Evolutionary conservation across 768 basidiomycete genomes (phyloP), one percentile per base, ranked within the genome.

Genomic region (Tulasnella sp.): DNA sequence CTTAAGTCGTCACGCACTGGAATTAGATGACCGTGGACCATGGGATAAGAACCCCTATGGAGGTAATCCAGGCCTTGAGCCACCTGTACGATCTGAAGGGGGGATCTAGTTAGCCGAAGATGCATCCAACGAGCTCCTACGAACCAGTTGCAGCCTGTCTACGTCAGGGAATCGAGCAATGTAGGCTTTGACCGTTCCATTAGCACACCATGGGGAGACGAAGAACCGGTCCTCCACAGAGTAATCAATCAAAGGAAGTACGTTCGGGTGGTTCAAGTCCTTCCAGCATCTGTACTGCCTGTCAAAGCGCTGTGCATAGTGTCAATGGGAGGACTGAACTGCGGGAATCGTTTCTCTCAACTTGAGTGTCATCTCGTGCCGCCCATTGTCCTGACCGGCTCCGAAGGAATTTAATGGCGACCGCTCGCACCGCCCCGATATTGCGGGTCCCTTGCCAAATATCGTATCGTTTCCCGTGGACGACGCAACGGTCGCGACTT

Each of bases 191-290:
- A 80, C 28, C 22, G 40, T 34, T 40, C 79, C 79, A 40, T 74
- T 73, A 42, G 16, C 69, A 41, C 58, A 80, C 79, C 79, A 80
- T 14, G 79, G 79, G 4, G 72, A 73, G 37, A 80, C 46, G 20
- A 80, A 50, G 69, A 69, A 73, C 37, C 41, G 18, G 28, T 42
- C 40, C 6, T 37, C 37, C 20, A 31, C 41, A 2, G 40, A 48
- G 18, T 41, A 44, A 42, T 54, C 79, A 14, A 80, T 31, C 11
- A 80, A n/a, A 2, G 79, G 79, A 31, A 80, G 34, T 2, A 80
- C 48, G 34, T 80, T 46, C 6, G 79, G 79, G 74, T 80, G 79
- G 72, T 46, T 41, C 69, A 72, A 34, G 37, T 31, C 31, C 44
- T 73, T 31, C 79, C 79, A 80, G 11, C 20, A 76, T 20, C 58